Evolutionary conservation across 1,139 yeast genomes (phyloP).

Genomic region (Blastobotrys illinoisensis): DNA sequence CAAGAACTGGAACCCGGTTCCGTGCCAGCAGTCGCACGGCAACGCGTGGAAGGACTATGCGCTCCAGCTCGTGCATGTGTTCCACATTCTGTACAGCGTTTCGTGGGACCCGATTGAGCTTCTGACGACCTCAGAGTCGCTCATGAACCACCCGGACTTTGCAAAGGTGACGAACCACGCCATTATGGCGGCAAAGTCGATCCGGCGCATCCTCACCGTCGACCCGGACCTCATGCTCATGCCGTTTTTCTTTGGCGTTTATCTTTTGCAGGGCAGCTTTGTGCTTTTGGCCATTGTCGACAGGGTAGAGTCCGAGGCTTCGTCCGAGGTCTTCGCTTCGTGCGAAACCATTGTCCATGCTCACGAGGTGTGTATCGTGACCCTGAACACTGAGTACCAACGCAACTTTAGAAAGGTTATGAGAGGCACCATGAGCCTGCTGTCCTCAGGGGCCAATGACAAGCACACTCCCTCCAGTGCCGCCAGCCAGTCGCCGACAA

Average conservation of each 20-base stretch:
- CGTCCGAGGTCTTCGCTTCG: slow-evolving; percentile 30
- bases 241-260: slow-evolving; percentile 33
- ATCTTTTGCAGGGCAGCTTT: slow-evolving; percentile 29
- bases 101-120: slow-evolving; percentile 28
- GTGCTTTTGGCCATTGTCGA: slow-evolving; percentile 23
- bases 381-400: slow-evolving; percentile 32
- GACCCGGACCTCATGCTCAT: slow-evolving; percentile 31
- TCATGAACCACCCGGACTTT: slow-evolving; percentile 24
- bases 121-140: slow-evolving; percentile 21
- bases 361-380: slow-evolving; percentile 32
- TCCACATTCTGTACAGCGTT: slow-evolving; percentile 22
- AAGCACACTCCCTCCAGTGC: slow-evolving; percentile 6
- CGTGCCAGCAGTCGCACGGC: slow-evolving; percentile 21
- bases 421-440: slow-evolving; percentile 27
- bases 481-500: slow-evolving; percentile 3
- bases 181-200: slow-evolving; percentile 26
- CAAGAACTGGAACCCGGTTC: slow-evolving; percentile 22
- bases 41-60: slow-evolving; percentile 28
- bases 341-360: slow-evolving; percentile 32
- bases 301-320: slow-evolving; percentile 28
- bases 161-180: slow-evolving; percentile 25
- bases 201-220: slow-evolving; percentile 23
- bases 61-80: slow-evolving; percentile 23
- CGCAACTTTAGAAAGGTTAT: slow-evolving; percentile 29
- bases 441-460: slow-evolving; percentile 6